Evolutionary conservation across 2,329 filamentous ascomycete genomes (phyloP).

Genomic region (Fusarium denticulatum): DNA sequence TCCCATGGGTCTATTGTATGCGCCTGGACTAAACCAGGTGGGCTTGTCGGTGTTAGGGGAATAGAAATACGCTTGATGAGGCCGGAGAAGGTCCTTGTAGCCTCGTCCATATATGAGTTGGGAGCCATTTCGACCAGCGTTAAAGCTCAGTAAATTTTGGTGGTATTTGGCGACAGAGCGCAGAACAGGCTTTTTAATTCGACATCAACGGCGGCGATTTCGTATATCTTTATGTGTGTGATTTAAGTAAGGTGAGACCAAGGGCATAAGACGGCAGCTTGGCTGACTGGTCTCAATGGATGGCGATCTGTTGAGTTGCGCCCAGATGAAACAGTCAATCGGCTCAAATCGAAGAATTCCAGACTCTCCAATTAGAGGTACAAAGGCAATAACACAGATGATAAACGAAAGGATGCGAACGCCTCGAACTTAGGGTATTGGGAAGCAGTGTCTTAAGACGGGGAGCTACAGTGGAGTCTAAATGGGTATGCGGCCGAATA

Average conservation of each 20-base stretch:
- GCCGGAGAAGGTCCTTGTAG: slow-evolving; percentile 48
- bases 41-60: slow-evolving; percentile 67
- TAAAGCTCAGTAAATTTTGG: slow-evolving; percentile 32
- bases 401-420: slow-evolving; percentile 34
- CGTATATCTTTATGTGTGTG: slow-evolving; percentile 11
- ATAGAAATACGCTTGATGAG: slow-evolving; percentile 68
- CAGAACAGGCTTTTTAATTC: slow-evolving; percentile 35
- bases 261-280: slow-evolving; percentile 2
- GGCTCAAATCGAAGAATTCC: slow-evolving; percentile 37
- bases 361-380: slow-evolving; percentile 34
- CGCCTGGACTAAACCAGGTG: slow-evolving; percentile 69
- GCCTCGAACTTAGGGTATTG: slow-evolving; percentile 13
- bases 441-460: slow-evolving; percentile 39
- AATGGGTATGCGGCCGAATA: slow-evolving; percentile 40
- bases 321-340: slow-evolving; percentile 11
- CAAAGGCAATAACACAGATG: slow-evolving; percentile 3
- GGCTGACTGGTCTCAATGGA: slow-evolving; percentile 2
- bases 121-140: slow-evolving; percentile 55
- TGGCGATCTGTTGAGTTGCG: neutral
- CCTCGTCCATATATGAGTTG: slow-evolving; percentile 46
- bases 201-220: slow-evolving; percentile 39
- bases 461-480: slow-evolving; percentile 37
- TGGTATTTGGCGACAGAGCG: slow-evolving; percentile 41
- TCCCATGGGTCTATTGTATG: slow-evolving; percentile 80
- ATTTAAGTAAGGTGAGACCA: neutral